Evolutionary conservation across 2,329 filamentous ascomycete species (phyloP), one percentile per base, ranked within the genome.

Genomic region (Malbranchea zuffiana): DNA sequence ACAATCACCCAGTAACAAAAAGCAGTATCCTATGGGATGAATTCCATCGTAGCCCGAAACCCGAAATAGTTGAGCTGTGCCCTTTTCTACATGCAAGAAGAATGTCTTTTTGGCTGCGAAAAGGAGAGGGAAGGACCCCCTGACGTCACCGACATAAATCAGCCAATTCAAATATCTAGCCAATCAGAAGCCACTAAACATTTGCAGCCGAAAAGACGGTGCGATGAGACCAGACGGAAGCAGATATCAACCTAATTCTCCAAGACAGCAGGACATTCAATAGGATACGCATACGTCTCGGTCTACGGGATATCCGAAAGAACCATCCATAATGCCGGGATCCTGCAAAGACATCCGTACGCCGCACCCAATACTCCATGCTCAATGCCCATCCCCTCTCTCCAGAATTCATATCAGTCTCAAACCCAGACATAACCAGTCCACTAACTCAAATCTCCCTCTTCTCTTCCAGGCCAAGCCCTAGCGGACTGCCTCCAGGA

Each of bases 331-430:
- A 37, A 94, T 96, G 90, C 87, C 88, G 41, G 86, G 82, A 62
- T 95, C 88, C 45, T 98, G 90, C 68, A 84, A 87, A 75, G 88
- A 96, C 63, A 83, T 98, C 58, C 78, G 88, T 96, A 74, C 50
- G 83, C 67, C 8, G 19, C 35, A 15, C 39, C 32, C 28, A n/a
- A n/a, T n/a, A n/a, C n/a, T 29, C 32, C 7, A 17, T 18, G 27
- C 15, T 40, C 19, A 19, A 12, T 25, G 23, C 12, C 12, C 23
- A 25, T 10, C 23, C 23, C 23, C 23, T 12, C 23, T 25, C 23
- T n/a, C n/a, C 12, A 12, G 23, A 25, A 25, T 25, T 25, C 23
- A 25, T 13, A 18, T n/a, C 30, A 1, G 8, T n/a, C n/a, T n/a
- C n/a, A n/a, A 17, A 2, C n/a, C 20, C 27, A n/a, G 15, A 21